phyloP scores from a whole-genome alignment of 306 rosid genomes.

The Cucurbita pepo region DNA sequence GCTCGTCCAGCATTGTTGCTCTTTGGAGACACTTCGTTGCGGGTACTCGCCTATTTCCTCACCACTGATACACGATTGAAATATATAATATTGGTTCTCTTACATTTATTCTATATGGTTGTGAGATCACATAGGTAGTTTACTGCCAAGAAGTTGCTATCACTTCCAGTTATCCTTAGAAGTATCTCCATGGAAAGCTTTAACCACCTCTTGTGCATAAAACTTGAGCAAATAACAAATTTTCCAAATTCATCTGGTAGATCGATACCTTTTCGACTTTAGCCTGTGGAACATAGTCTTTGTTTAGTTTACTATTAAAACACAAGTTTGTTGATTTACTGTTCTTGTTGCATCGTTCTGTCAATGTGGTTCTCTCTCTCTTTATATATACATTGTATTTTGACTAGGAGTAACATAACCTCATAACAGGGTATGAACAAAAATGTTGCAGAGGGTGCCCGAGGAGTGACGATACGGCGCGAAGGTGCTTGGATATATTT shows the following conservation, averaged over 20 bases:
- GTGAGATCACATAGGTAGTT: neutral
- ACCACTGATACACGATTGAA: neutral
- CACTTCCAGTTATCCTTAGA: neutral
- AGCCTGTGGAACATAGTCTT: neutral
- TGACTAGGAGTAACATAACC: constrained; percentile 34
- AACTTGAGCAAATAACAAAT: neutral
- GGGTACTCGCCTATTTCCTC: constrained; percentile 34
- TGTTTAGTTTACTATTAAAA: neutral
- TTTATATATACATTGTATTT: neutral
- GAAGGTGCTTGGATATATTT: constrained; percentile 63
- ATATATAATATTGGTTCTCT: neutral
- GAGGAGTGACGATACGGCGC: constrained; percentile 55
- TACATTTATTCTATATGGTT: neutral
- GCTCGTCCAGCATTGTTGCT: constrained; percentile 54
- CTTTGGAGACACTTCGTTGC: constrained; percentile 73
- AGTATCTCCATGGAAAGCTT: neutral
- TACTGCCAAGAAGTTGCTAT: neutral
- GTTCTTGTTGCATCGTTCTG: neutral
- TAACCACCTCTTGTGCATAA: neutral
- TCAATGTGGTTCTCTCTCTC: neutral
- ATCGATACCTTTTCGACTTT: neutral
- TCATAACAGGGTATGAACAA: constrained; percentile 56
- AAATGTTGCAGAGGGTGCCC: constrained; percentile 85
- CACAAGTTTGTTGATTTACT: neutral
- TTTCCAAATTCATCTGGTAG: neutral